Base-by-base conservation (phyloP, 768 basidiomycete genomes). In the Russula foetens region DNA sequence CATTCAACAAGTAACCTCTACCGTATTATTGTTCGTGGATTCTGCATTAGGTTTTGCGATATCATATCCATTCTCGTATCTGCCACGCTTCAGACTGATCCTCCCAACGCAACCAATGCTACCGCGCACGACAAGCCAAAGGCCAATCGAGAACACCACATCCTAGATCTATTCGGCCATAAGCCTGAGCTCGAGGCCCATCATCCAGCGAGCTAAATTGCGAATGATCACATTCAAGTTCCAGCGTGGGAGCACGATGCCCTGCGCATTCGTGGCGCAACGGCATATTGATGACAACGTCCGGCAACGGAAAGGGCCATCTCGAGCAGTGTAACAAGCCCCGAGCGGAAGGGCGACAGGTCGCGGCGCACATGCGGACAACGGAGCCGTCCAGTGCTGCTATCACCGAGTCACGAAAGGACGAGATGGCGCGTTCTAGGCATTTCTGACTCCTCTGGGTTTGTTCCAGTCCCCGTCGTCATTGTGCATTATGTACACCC, bases 141-240 rank as follows among this genome's bases (percentile, higher is more conserved):
- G 75, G 7, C 84, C 89, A 1, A 90, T 95, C 38, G 84, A 85
- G 67, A 86, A 90, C 59, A 95, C 84, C 14, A 90, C 79, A 74
- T 98, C 94, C 75, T 96, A 93, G 73, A 96, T 85, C 71, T 95
- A 91, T 73, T 95, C 93, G 53, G 91, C 91, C 2, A 83, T 89
- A 56, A 98, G 72, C 29, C 82, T 73, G 41, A 90, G 71, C 28
- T n/a, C n/a, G n/a, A n/a, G n/a, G n/a, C n/a, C n/a, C n/a, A n/a
- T 82, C 84, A 51, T 71, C 68, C n/a, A 15, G 64, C 52, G 49
- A 62, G 65, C 38, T 38, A 38, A 38, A 38, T 38, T 38, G 38
- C 15, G 38, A 38, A 38, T 38, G 15, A 38, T 38, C 38, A n/a
- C n/a, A n/a, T n/a, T n/a, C 24, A 31, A 39, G n/a, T 45, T 38